Evolutionary conservation across 2,329 filamentous ascomycete genomes (phyloP).

Genomic region (Xylariaceae sp.): DNA sequence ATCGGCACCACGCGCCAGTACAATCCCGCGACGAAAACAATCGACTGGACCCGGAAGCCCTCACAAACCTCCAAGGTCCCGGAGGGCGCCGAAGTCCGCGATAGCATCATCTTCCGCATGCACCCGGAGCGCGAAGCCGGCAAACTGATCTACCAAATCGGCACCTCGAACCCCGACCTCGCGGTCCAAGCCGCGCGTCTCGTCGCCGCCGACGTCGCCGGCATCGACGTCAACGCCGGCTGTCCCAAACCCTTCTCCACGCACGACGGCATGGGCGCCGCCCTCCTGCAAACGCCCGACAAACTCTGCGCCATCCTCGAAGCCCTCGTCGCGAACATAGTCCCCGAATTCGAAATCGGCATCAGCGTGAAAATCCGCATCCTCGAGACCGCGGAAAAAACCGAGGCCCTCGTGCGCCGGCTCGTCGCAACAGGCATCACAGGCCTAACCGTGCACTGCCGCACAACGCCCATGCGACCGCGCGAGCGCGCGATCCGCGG

Average conservation of each 20-base stretch:
- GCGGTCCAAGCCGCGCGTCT: conserved; percentile 81
- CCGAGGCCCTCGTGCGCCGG: conserved; percentile 68
- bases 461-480: conserved; percentile 92
- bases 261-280: conserved; percentile 89
- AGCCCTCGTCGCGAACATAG: conserved; percentile 73
- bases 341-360: conserved; percentile 74
- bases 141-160: conserved; percentile 84
- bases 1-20: conserved; percentile 77
- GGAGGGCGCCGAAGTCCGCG: conserved; percentile 43
- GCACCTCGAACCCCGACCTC: conserved; percentile 73
- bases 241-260: conserved; percentile 97
- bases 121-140: conserved; percentile 71
- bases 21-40: conserved; percentile 69
- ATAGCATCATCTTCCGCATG: conserved; percentile 76
- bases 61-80: conserved; percentile 62
- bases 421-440: conserved; percentile 87
- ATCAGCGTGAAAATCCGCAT: conserved; percentile 97
- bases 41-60: conserved; percentile 77
- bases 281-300: conserved; percentile 79
- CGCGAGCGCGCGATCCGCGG: conserved; percentile 80
- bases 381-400: conserved; percentile 69
- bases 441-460: conserved; percentile 88
- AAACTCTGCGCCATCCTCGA: conserved; percentile 76
- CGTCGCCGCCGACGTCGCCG: conserved; percentile 80
- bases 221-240: conserved; percentile 97